Evolutionary conservation across 1,284 basidiomycete genomes (phyloP).

Genomic region (Stygiomarasmius scandens): DNA sequence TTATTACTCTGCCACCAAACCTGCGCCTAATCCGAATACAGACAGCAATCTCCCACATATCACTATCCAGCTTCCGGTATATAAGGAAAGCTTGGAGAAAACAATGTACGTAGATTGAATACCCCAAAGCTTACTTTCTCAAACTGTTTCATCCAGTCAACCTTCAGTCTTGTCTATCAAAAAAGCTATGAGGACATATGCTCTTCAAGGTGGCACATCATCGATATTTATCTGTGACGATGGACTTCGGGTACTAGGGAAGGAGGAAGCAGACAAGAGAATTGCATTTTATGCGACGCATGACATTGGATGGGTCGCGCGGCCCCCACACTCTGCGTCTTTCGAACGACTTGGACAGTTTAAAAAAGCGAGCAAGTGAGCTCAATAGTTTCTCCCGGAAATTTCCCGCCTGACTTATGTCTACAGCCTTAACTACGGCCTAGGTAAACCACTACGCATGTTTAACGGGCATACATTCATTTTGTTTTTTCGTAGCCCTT

Average conservation of each 20-base stretch:
- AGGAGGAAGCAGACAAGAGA: constrained; percentile 65
- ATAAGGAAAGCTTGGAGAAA: constrained; percentile 72
- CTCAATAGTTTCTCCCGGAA: constrained; percentile 11
- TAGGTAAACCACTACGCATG: constrained; percentile 24
- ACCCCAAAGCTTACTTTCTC: no score
- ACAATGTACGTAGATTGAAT: constrained; percentile 54
- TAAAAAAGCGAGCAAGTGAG: constrained; percentile 81
- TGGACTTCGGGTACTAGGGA: constrained; percentile 66
- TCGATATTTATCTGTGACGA: constrained; percentile 82
- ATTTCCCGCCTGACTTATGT: neutral
- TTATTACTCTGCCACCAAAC: constrained; percentile 71
- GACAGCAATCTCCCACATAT: constrained; percentile 75
- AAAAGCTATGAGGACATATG: constrained; percentile 87
- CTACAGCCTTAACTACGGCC: constrained; percentile 75
- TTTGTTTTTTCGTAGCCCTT: constrained; percentile 31
- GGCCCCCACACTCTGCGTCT: constrained; percentile 65
- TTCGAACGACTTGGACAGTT: constrained; percentile 84
- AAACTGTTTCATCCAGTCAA: constrained; percentile 38
- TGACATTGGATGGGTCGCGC: constrained; percentile 80
- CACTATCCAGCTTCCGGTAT: constrained; percentile 81
- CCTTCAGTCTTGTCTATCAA: constrained; percentile 85
- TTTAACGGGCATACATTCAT: no score
- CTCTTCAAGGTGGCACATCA: constrained; percentile 78
- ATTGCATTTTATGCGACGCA: constrained; percentile 82
- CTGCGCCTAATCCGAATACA: constrained; percentile 62